A percentile compares a stretch with the other conserved stretches of the same genome.
These are phyloP conservation scores for Syzygium jambos DNA, from an alignment of 345 rosid species.

Conservation along the genomic window DNA sequence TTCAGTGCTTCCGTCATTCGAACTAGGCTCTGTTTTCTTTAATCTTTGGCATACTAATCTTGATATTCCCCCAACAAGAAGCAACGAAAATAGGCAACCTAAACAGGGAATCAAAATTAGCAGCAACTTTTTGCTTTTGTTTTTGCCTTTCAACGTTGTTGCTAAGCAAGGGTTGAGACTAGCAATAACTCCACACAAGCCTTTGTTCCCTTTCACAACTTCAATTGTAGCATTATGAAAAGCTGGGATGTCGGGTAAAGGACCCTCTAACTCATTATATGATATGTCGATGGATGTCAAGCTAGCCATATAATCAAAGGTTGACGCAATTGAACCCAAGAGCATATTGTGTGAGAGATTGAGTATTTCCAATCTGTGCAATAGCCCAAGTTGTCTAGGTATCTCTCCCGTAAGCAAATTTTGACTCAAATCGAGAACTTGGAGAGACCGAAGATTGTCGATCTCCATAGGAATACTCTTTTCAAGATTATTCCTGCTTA, in stretches of 20 bases:
- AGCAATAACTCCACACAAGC: slow-evolving; percentile 7
- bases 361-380: neutral
- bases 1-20: neutral
- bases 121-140: neutral
- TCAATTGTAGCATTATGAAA: slow-evolving; percentile 2
- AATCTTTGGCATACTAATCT: neutral
- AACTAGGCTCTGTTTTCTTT: neutral
- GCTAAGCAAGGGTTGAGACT: neutral
- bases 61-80: neutral
- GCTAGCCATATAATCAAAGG: neutral
- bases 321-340: slow-evolving; percentile 6
- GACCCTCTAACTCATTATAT: slow-evolving; percentile 12
- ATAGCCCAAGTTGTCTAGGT: neutral
- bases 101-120: neutral
- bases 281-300: slow-evolving; percentile 11
- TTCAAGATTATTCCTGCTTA: slow-evolving; percentile 11
- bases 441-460: neutral
- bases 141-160: neutral
- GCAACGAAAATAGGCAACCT: neutral
- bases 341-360: neutral
- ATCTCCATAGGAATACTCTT: slow-evolving; percentile 10
- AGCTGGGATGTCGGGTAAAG: slow-evolving; percentile 9
- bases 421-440: neutral
- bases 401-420: neutral
- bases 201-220: neutral